These are phyloP conservation scores for Rhynchospora tenuis DNA, from an alignment of 176 grass and related monocot species.

Conservation along the genomic window DNA sequence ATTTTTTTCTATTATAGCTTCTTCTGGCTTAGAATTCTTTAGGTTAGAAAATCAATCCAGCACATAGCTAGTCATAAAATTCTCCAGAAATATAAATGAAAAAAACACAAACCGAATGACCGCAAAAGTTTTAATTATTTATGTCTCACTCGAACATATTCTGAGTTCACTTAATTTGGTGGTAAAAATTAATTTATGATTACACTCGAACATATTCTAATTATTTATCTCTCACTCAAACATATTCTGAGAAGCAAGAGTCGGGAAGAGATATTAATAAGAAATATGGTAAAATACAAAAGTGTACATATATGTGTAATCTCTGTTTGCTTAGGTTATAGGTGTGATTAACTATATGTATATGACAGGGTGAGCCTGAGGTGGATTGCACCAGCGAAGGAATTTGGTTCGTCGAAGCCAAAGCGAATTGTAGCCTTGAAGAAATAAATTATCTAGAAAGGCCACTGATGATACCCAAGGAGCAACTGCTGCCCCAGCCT, in stretches of 20 bases:
- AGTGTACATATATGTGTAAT: neutral
- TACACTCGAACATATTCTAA: too few relatives aligned
- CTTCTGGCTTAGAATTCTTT: too few relatives aligned
- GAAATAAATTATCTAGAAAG: slow-evolving; percentile 61
- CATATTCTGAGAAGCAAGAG: too few relatives aligned
- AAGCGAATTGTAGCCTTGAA: slow-evolving; percentile 46
- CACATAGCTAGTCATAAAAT: too few relatives aligned
- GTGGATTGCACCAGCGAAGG: slow-evolving; percentile 66
- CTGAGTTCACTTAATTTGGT: neutral
- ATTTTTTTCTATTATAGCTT: too few relatives aligned
- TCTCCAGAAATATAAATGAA: too few relatives aligned
- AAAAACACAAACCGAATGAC: too few relatives aligned
- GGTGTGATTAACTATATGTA: neutral
- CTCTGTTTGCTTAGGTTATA: neutral
- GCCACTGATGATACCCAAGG: slow-evolving; percentile 55
- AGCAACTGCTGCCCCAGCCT: slow-evolving; percentile 57
- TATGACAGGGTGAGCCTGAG: slow-evolving; percentile 26
- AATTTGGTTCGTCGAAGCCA: slow-evolving; percentile 66
- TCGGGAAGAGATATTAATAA: too few relatives aligned
- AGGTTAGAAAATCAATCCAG: too few relatives aligned
- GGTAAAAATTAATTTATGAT: neutral
- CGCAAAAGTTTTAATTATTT: neutral
- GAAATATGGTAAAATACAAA: neutral
- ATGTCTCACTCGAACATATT: neutral
- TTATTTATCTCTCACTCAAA: too few relatives aligned